phyloP scores from a whole-genome alignment of 78 protist species.

The Pelomyxa schiedti region DNA sequence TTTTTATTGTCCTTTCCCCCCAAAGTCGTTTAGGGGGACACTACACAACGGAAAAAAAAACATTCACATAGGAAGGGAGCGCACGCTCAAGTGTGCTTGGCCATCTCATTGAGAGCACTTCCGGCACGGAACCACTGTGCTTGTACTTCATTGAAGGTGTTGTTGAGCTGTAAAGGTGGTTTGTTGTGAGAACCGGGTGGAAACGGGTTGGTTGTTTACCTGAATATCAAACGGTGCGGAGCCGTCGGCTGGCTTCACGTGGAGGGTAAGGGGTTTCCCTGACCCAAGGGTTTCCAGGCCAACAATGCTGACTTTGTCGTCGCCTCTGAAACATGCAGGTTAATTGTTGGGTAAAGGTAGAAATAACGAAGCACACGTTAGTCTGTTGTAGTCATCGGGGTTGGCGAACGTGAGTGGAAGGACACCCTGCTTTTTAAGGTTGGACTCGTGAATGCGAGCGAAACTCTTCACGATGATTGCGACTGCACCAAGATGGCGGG shows the following conservation, averaged over 20 bases:
- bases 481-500: constrained; percentile 82
- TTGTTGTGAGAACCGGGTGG: neutral
- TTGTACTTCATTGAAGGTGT: constrained; percentile 86
- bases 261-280: constrained; percentile 50
- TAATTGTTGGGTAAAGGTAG: too few species aligned
- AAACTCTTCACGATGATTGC: constrained; percentile 85
- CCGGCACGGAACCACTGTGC: constrained; percentile 90
- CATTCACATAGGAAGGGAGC: too few species aligned
- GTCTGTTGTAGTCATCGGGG: constrained; percentile 77
- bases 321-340: constrained; percentile 54
- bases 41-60: too few species aligned
- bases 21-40: too few species aligned
- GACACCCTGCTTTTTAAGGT: constrained; percentile 91
- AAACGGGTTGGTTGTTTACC: too few species aligned
- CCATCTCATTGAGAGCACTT: constrained; percentile 74
- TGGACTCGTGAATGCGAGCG: constrained; percentile 95
- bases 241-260: constrained; percentile 36
- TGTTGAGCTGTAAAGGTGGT: too few species aligned
- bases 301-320: constrained; percentile 51
- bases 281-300: constrained; percentile 55
- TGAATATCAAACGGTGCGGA: constrained; percentile 22
- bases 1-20: too few species aligned
- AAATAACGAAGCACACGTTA: too few species aligned
- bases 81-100: too few species aligned
- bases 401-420: constrained; percentile 85